phyloP scores from a whole-genome alignment of 129 eudicot genomes.

The Kitagawia praeruptora region DNA sequence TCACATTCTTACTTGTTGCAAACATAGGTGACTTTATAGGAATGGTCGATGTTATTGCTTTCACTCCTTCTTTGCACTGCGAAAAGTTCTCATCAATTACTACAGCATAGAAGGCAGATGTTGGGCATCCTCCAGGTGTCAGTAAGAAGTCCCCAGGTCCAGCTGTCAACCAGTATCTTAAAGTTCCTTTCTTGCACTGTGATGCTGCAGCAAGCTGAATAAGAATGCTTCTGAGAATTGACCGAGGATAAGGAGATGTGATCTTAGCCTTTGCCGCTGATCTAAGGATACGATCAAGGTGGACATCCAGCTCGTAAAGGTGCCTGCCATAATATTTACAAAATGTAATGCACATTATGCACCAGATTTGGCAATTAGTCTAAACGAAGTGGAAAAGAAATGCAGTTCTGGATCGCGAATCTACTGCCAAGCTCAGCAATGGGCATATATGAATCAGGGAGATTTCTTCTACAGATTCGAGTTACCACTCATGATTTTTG shows the following conservation, averaged over 20 bases:
- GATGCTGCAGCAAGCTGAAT: slow-evolving; percentile 71
- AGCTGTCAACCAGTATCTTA: slow-evolving; percentile 77
- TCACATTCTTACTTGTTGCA: slow-evolving; percentile 81
- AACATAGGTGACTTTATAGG: slow-evolving; percentile 80
- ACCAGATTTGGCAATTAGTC: background rate
- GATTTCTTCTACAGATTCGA: background rate
- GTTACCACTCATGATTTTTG: background rate
- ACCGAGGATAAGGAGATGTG: slow-evolving; percentile 51
- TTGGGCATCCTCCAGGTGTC: slow-evolving; percentile 55
- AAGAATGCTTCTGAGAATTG: slow-evolving; percentile 58
- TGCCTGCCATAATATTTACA: slow-evolving; percentile 24
- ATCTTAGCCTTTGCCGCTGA: slow-evolving; percentile 76
- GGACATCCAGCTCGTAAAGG: slow-evolving; percentile 84
- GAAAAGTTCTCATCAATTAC: slow-evolving; percentile 59
- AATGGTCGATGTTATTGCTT: slow-evolving; percentile 65
- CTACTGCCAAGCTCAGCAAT: background rate
- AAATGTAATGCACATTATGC: slow-evolving; percentile 4
- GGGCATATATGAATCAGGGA: background rate
- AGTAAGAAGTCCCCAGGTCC: slow-evolving; percentile 92
- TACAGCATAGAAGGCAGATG: slow-evolving; percentile 82
- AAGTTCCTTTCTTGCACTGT: slow-evolving; percentile 66
- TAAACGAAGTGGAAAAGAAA: background rate
- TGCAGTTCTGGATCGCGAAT: background rate
- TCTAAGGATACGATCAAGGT: slow-evolving; percentile 66
- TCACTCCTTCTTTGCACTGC: slow-evolving; percentile 69